phyloP scores from a whole-genome alignment of 2,329 filamentous ascomycete species.

The Apiospora rasikravindrae region DNA sequence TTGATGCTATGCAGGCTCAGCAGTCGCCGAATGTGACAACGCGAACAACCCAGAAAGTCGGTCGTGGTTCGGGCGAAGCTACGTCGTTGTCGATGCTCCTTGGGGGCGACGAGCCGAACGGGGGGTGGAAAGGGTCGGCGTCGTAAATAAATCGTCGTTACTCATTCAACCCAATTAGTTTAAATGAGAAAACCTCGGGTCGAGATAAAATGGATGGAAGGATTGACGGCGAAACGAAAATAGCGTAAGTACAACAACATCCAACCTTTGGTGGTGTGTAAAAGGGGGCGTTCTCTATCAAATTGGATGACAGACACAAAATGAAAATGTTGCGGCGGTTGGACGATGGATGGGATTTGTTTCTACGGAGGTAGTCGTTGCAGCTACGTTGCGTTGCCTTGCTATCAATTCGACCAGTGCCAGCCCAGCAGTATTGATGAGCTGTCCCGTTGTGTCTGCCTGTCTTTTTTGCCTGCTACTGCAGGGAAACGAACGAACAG shows the following conservation, averaged over 20 bases:
- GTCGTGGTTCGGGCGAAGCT: conserved; percentile 8
- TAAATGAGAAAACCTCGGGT: background rate
- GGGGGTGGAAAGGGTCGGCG: conserved; percentile 8
- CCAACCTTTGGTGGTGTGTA: background rate
- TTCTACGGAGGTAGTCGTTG: conserved; percentile 3
- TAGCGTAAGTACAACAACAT: conserved; percentile 2
- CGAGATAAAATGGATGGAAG: conserved; percentile 5
- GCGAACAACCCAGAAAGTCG: background rate
- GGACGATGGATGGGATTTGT: conserved; percentile 1
- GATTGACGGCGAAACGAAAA: conserved; percentile 18
- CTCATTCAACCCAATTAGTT: conserved; percentile 3
- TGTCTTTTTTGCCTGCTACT: background rate
- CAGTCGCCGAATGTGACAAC: background rate
- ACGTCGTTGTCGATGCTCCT: background rate
- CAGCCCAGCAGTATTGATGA: conserved; percentile 7
- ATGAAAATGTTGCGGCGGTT: conserved; percentile 14
- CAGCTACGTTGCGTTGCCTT: conserved; percentile 13
- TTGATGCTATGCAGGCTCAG: background rate
- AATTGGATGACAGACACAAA: conserved; percentile 15
- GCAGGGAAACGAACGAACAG: conserved; percentile 6
- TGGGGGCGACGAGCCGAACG: background rate
- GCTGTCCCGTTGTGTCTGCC: conserved; percentile 3
- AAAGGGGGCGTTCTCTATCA: conserved; percentile 11
- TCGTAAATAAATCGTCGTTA: conserved; percentile 12
- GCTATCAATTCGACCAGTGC: background rate